Percentiles rank a stretch among this genome's conserved stretches.
Conservation (phyloP, 148 eudicot genomes). For the Gaultheria prostrata region DNA sequence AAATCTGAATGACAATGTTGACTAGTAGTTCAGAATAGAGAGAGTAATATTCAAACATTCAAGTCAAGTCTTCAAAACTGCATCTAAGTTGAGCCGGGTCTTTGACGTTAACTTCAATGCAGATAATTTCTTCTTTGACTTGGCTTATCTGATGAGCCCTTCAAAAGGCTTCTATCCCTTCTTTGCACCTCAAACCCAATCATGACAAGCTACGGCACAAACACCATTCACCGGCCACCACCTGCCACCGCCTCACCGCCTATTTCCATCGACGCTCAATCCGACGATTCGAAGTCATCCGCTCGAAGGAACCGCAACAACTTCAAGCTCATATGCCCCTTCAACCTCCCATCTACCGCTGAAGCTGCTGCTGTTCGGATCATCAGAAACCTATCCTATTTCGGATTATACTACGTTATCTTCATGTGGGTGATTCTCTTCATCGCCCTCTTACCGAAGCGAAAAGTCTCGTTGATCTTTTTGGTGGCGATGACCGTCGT, state of each 20-base stretch:
- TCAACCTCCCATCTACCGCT: slow-evolving; percentile 36
- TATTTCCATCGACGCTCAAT: not conserved
- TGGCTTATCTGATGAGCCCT: not conserved
- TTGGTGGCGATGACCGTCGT: slow-evolving; percentile 33
- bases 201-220: slow-evolving; percentile 23
- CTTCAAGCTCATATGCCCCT: slow-evolving; percentile 26
- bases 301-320: not conserved
- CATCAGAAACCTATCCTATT: slow-evolving; percentile 26
- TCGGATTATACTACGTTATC: slow-evolving; percentile 25
- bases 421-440: slow-evolving; percentile 42
- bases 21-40: too few relatives aligned
- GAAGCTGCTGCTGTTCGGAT: slow-evolving; percentile 30
- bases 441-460: slow-evolving; percentile 38
- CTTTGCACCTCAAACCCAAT: not conserved
- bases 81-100: not conserved
- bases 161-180: not conserved
- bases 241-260: slow-evolving; percentile 1
- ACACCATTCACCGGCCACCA: slow-evolving; percentile 16
- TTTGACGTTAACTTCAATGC: not conserved
- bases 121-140: not conserved
- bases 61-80: not conserved
- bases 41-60: not conserved
- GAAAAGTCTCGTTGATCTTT: slow-evolving; percentile 33
- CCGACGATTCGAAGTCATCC: not conserved
- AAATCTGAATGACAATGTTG: too few relatives aligned